Base-by-base conservation (phyloP, 2,329 filamentous ascomycete species). In the Cladorrhinum sp. region DNA sequence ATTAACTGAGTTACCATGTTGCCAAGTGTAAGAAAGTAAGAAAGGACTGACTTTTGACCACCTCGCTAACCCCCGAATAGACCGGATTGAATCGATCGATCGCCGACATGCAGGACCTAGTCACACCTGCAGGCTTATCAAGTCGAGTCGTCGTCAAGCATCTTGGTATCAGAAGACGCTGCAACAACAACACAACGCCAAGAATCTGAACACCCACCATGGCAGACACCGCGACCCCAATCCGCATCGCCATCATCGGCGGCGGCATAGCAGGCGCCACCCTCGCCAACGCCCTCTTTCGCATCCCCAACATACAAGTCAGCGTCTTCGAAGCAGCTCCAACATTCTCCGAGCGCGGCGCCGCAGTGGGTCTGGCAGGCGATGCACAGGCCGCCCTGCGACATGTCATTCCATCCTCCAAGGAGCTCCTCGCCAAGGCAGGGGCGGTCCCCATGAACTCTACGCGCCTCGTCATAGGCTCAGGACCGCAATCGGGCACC, bases 241-340 rank as follows among this genome's bases (percentile, higher is more conserved):
- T 46, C 42, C 59, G 59, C 36, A 62, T 71, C 24, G 68, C 68
- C 57, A 62, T 68, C 26, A 62, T 69, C 16, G 69, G 66, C 8
- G 67, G 68, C 18, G 69, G 68, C 3, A 42, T 68, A 10, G 64
- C 64, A 2, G 66, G 69, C 8, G 62, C 63, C 42, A 62, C 62
- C 7, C 14, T 65, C 14, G 64, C 66, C 5, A 63, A 69, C 42
- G 65, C 68, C 6, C 68, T 71, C 23, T 23, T 63, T 2, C 64
- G 65, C 48, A 55, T 70, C 10, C 33, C 49, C 1, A 6, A 51
- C 39, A 23, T 61, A n/a, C 60, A 68, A 14, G 60, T 69, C 0
- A 61, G 67, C 14, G 53, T 70, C 21, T 71, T 66, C 52, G 66
- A 70, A 49, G 63, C 69, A 7, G 64, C 62, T 14, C 59, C 68